phyloP scores from a whole-genome alignment of 2,329 filamentous ascomycete species.

The Aureobasidium pullulans region DNA sequence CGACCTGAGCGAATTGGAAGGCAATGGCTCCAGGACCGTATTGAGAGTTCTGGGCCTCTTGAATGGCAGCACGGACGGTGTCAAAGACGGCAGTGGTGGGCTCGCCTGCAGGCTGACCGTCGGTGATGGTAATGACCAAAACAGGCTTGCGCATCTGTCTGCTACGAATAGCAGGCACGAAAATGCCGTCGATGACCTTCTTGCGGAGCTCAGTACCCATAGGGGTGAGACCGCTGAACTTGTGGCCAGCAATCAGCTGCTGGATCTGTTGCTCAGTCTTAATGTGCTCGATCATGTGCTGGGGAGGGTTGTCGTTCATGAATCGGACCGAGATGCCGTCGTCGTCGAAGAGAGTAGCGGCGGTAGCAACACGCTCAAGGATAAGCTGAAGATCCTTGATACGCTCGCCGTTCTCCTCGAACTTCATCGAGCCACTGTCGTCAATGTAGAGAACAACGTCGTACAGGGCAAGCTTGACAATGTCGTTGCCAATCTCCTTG shows the following conservation, averaged over 20 bases:
- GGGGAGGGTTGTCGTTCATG: slow-evolving; percentile 55
- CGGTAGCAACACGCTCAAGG: slow-evolving; percentile 54
- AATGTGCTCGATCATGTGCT: slow-evolving; percentile 47
- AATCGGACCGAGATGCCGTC: slow-evolving; percentile 62
- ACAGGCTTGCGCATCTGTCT: slow-evolving; percentile 55
- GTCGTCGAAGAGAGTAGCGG: slow-evolving; percentile 60
- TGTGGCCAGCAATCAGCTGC: slow-evolving; percentile 49
- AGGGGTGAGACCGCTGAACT: slow-evolving; percentile 60
- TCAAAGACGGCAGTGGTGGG: slow-evolving; percentile 49
- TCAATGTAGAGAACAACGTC: slow-evolving; percentile 59
- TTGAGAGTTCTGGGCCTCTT: slow-evolving; percentile 42
- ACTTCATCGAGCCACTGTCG: slow-evolving; percentile 63
- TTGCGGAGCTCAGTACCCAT: slow-evolving; percentile 56
- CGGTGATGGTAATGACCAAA: slow-evolving; percentile 58
- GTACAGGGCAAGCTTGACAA: slow-evolving; percentile 55
- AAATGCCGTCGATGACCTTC: slow-evolving; percentile 57
- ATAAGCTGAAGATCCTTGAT: slow-evolving; percentile 61
- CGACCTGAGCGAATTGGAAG: slow-evolving; percentile 64
- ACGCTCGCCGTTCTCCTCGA: slow-evolving; percentile 59
- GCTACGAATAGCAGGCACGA: slow-evolving; percentile 46
- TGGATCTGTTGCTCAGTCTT: slow-evolving; percentile 51
- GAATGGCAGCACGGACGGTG: slow-evolving; percentile 48
- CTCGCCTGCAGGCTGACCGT: slow-evolving; percentile 60
- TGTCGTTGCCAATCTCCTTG: slow-evolving; percentile 54
- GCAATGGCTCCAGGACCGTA: slow-evolving; percentile 51